Conservation (phyloP, 306 rosid genomes). For the Vigna unguiculata region DNA sequence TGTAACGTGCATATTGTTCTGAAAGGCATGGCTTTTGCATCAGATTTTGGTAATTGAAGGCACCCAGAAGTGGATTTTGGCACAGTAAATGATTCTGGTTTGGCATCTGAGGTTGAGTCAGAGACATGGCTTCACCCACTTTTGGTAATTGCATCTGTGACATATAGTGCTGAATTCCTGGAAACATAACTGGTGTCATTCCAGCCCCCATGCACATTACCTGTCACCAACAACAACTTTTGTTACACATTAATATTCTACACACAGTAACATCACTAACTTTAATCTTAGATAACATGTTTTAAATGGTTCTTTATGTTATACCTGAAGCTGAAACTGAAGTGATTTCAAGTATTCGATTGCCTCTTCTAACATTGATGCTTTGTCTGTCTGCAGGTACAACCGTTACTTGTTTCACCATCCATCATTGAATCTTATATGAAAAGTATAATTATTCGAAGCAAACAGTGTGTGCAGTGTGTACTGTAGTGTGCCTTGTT, state of each 20-base stretch:
- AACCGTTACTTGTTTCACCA: constrained; percentile 26
- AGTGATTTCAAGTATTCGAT: constrained; percentile 89
- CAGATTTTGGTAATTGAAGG: constrained; percentile 66
- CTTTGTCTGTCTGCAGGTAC: constrained; percentile 82
- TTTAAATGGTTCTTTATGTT: no score
- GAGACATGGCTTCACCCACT: constrained; percentile 58
- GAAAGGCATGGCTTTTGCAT: constrained; percentile 68
- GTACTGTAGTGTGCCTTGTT: not conserved
- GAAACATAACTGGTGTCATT: constrained; percentile 82
- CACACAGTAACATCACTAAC: no score
- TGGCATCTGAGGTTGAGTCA: constrained; percentile 48
- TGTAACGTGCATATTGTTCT: constrained; percentile 70
- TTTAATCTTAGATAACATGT: no score
- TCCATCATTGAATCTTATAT: constrained; percentile 25
- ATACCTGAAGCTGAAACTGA: constrained; percentile 93
- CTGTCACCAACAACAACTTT: constrained; percentile 49
- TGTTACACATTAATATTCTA: constrained; percentile 1
- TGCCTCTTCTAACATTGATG: constrained; percentile 90
- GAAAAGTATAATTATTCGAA: constrained; percentile 7
- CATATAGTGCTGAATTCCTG: constrained; percentile 72
- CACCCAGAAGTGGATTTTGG: constrained; percentile 63
- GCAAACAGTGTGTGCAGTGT: not conserved
- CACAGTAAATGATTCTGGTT: constrained; percentile 62
- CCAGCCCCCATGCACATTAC: constrained; percentile 93
- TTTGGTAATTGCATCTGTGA: constrained; percentile 65